A percentile compares a stretch with the other conserved stretches of the same genome.
These are phyloP conservation scores for Hyaloscypha finlandica DNA, from an alignment of 495 filamentous ascomycete species.

Conservation along the genomic window DNA sequence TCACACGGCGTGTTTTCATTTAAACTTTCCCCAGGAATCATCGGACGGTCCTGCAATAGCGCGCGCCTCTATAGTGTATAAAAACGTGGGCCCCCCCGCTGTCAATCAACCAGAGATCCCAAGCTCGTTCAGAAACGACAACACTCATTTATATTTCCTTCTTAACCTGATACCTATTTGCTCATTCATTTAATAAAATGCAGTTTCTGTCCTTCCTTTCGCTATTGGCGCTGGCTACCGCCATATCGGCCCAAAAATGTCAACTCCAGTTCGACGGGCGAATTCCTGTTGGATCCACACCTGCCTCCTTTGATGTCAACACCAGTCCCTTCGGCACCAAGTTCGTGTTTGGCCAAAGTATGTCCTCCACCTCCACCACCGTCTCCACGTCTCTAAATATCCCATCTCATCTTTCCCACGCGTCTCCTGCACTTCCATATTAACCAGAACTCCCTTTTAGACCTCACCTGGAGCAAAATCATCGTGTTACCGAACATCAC, in stretches of 20 bases:
- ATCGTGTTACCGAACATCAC: conserved; percentile 30
- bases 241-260: conserved; percentile 28
- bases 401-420: neutral
- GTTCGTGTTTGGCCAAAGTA: conserved; percentile 37
- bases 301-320: conserved; percentile 35
- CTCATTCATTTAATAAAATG: neutral
- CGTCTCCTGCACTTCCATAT: conserved; percentile 3
- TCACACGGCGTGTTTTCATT: neutral
- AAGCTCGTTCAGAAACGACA: neutral
- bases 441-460: conserved; percentile 7
- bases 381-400: no score
- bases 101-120: no score
- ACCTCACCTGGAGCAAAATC: conserved; percentile 35
- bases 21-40: neutral
- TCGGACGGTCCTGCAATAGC: no score
- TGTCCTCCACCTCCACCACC: neutral
- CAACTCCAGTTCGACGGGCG: conserved; percentile 42
- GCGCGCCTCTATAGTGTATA: neutral
- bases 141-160: neutral
- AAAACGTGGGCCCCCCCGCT: no score
- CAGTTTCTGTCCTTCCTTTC: conserved; percentile 2
- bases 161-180: conserved; percentile 10
- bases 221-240: conserved; percentile 9
- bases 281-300: conserved; percentile 29
- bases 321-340: conserved; percentile 38